Conservation (phyloP, 2,329 filamentous ascomycete genomes). For the Claviceps purpurea region DNA sequence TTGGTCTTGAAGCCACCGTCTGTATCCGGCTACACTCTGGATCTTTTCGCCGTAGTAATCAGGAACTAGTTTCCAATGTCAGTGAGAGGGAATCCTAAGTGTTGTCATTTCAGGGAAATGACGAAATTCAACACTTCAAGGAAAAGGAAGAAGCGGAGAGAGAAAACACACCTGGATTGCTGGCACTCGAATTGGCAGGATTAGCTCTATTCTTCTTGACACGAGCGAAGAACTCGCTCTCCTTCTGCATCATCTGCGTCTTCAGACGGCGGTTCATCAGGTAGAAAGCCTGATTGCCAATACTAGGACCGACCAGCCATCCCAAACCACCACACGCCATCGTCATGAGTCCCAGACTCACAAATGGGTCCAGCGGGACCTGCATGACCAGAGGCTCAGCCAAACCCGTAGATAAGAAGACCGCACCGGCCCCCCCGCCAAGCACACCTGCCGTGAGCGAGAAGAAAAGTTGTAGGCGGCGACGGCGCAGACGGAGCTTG, state of each 20-base stretch:
- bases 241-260: conserved; percentile 70
- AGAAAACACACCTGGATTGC: conserved; percentile 54
- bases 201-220: conserved; percentile 90
- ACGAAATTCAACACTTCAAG: too few species aligned
- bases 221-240: conserved; percentile 82
- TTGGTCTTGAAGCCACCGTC: conserved; percentile 96
- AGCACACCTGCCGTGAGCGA: conserved; percentile 52
- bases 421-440: conserved; percentile 48
- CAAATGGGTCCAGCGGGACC: conserved; percentile 75
- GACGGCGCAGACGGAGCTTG: conserved; percentile 71
- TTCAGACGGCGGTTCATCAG: conserved; percentile 57
- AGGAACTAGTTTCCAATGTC: conserved; percentile 43
- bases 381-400: conserved; percentile 58
- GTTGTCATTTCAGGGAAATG: too few species aligned
- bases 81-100: conserved; percentile 5
- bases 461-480: conserved; percentile 69
- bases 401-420: conserved; percentile 55
- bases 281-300: conserved; percentile 73
- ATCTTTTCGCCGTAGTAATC: conserved; percentile 99
- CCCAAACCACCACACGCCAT: conserved; percentile 65
- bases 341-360: conserved; percentile 71
- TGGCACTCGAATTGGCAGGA: conserved; percentile 73
- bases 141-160: too few species aligned
- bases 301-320: conserved; percentile 74
- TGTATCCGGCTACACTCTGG: conserved; percentile 77